Conservation (phyloP, 305 asterid genomes). For the Ajuga reptans region DNA sequence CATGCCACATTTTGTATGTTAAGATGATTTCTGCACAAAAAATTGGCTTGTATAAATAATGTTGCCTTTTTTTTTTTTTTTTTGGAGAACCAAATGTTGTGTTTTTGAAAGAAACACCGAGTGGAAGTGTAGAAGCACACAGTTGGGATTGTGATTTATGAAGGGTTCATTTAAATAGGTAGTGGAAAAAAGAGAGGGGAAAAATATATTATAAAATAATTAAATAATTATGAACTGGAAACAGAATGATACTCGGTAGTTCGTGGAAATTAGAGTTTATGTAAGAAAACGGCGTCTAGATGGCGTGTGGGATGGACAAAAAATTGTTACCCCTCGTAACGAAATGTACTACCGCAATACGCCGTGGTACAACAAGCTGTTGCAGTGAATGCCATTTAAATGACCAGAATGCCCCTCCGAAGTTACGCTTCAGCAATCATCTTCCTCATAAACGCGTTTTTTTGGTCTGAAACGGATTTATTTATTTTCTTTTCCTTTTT, state of each 20-base stretch:
- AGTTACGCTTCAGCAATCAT: background rate
- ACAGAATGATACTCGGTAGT: slow-evolving; percentile 23
- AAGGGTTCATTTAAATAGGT: slow-evolving; percentile 19
- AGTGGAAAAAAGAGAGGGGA: background rate
- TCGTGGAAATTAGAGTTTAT: slow-evolving; percentile 6
- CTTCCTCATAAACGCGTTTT: slow-evolving; percentile 20
- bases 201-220: background rate
- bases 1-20: slow-evolving; percentile 20
- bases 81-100: no score
- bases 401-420: slow-evolving; percentile 19
- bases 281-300: slow-evolving; percentile 22
- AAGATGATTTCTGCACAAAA: background rate
- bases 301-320: background rate
- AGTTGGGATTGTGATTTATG: slow-evolving; percentile 5
- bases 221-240: slow-evolving; percentile 30
- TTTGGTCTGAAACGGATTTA: background rate
- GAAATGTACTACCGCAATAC: background rate
- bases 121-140: background rate
- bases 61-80: no score
- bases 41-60: background rate
- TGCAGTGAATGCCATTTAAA: background rate
- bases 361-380: slow-evolving; percentile 17
- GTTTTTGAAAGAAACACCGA: background rate
- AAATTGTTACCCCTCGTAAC: background rate
- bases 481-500: background rate